Base-by-base conservation (phyloP, 768 basidiomycete species). In the Naganishia vaughanmartiniae region DNA sequence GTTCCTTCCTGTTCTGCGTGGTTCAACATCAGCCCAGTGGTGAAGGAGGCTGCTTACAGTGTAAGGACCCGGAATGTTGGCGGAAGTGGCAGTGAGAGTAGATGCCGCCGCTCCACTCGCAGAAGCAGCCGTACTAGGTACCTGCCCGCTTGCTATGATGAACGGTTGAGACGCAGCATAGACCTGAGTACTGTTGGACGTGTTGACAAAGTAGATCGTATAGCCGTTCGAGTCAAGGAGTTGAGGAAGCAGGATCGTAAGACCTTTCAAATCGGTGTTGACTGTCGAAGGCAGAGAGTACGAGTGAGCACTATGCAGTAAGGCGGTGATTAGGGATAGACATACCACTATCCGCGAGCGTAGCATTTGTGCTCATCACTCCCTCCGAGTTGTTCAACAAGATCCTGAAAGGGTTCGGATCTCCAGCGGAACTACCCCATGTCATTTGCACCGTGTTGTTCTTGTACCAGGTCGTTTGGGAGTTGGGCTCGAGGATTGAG, bases 111-210 rank as follows among this genome's bases (percentile, higher is more conserved):
- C 36, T 24, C n/a, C 45, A 56, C 36, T 28, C 19, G 54, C 67
- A 30, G 39, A 24, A 1, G 53, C 31, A 21, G 15, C 55, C 31
- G 46, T 53, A 21, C 24, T 53, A n/a, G 48, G 34, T 19, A 24
- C 65, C 10, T 51, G 48, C 21, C 46, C 48, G 34, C 39, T n/a
- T 17, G 68, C 68, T 79, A 91, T 84, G 77, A 87, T 85, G 79
- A 91, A 91, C 4, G 81, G 77, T 67, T 84, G 56, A 31, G 88
- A 86, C 45, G 78, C 75, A 15, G 87, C 87, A 71, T 84, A 89
- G 67, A 90, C 70, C 87, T 90, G 73, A 26, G 74, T 73, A 21
- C n/a, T 9, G 74, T 84, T 82, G 26, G 65, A 55, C 21, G 80
- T 74, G 74, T 81, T 82, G 54, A 82, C 76, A 70, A 84, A 84